Evolutionary conservation across 805 yeast genomes (phyloP).

Genomic region (Zygosaccharomyces lentus): DNA sequence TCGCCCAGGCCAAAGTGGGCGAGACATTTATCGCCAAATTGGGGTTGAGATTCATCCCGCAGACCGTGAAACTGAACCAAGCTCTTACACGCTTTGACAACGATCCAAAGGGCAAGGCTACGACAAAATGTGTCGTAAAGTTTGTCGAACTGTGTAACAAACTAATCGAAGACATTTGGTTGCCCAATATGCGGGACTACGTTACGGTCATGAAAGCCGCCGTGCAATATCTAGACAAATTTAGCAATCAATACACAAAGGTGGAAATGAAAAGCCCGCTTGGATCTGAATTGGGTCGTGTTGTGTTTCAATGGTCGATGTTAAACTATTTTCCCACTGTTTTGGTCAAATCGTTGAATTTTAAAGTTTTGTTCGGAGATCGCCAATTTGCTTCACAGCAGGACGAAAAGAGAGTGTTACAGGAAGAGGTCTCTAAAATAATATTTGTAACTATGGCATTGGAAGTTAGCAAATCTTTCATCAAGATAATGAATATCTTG

Average conservation of each 20-base stretch:
- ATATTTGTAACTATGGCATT: slow-evolving; percentile 14
- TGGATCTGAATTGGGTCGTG: neutral
- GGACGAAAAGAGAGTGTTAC: slow-evolving; percentile 3
- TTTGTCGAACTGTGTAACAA: slow-evolving; percentile 9
- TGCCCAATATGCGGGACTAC: slow-evolving; percentile 6
- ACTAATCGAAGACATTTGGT: slow-evolving; percentile 9
- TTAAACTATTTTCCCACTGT: slow-evolving; percentile 17
- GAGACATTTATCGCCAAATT: neutral
- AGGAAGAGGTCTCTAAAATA: slow-evolving; percentile 11
- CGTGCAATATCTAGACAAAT: slow-evolving; percentile 5
- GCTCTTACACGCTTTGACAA: slow-evolving; percentile 5
- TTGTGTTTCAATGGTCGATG: slow-evolving; percentile 11
- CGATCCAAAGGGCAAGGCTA: slow-evolving; percentile 3
- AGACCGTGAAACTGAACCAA: slow-evolving; percentile 10
- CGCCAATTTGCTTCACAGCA: neutral
- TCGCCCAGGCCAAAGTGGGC: neutral
- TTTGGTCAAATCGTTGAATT: slow-evolving; percentile 11
- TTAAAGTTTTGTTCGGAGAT: slow-evolving; percentile 5
- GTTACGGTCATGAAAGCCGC: slow-evolving; percentile 5
- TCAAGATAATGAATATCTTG: slow-evolving; percentile 7
- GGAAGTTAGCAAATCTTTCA: slow-evolving; percentile 15
- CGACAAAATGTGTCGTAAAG: slow-evolving; percentile 1
- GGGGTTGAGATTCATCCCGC: slow-evolving; percentile 9
- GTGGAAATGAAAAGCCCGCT: slow-evolving; percentile 3
- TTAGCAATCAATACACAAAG: slow-evolving; percentile 7